Evolutionary conservation across 257 asterid species (phyloP), one percentile per base, ranked within the genome.

Genomic region (Leonotis leonurus): DNA sequence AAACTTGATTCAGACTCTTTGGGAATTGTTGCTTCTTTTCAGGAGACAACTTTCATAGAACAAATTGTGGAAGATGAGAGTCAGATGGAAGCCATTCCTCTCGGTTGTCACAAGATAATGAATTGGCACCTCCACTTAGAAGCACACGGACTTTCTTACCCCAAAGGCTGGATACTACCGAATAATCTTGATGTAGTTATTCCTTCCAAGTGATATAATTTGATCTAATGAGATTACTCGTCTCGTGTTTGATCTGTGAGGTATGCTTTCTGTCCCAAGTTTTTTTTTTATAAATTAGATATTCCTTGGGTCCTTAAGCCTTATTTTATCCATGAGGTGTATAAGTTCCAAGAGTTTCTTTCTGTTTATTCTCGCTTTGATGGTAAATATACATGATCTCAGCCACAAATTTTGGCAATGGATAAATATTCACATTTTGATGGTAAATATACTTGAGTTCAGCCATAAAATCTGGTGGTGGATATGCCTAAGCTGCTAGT

Each of bases 41-140:
- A 92, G 99, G 97, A 82, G 78, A 93, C 96, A 18, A 85, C 90
- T 56, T 89, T 93, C 77, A 89, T 93, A 56, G 95, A 85, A 63
- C 97, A 89, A 69, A 70, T 89, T 37, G 95, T 93, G 63, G 96
- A 89, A 81, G 99, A 93, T 16, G 97, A 93, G 82, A 79, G 77
- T 63, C 94, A 93, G 71, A 93, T 93, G 96, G 99, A 93, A 84
- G 96, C 92, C 52, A 66, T 87, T 63, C 86, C 96, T 54, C 24
- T 35, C 41, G 79, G 92, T 40, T 90, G 95, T 75, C 14, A 66
- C 60, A 70, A 62, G 73, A 70, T 86, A 62, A 79, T 79, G 82
- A 86, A 71, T 71, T 86, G 95, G 95, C 95, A 91, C 77, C 94
- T 91, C 62, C 95, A 89, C 77, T 54, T 93, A 60, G 94, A 87